Evolutionary conservation across 129 eudicot species (phyloP).

Genomic region (Lonicera japonica): DNA sequence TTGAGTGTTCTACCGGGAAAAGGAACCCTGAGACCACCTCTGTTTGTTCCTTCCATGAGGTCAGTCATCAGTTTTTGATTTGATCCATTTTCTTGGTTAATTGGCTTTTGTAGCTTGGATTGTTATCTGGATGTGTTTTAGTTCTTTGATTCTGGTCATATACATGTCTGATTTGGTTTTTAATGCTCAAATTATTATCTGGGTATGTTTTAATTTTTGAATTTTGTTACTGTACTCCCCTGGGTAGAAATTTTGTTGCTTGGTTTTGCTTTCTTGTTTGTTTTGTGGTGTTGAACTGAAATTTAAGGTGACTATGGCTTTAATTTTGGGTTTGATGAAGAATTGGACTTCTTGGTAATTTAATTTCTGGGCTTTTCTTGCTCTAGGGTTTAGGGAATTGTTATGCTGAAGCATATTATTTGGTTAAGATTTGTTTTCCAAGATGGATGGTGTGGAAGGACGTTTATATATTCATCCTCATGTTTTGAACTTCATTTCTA

Average conservation of each 20-base stretch:
- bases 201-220: background rate
- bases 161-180: background rate
- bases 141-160: background rate
- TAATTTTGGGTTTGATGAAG: background rate
- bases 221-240: too few relatives aligned
- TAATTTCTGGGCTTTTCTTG: background rate
- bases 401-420: background rate
- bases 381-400: background rate
- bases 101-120: background rate
- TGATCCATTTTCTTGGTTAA: background rate
- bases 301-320: too few relatives aligned
- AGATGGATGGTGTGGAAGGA: too few relatives aligned
- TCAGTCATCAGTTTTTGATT: slow-evolving; percentile 10
- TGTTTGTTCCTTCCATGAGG: slow-evolving; percentile 73
- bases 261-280: background rate
- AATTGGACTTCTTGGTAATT: background rate
- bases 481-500: too few relatives aligned
- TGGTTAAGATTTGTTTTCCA: background rate
- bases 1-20: slow-evolving; percentile 48
- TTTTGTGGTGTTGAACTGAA: background rate
- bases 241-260: background rate
- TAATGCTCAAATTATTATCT: background rate
- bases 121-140: slow-evolving; percentile 1
- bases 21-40: slow-evolving; percentile 50
- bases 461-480: too few relatives aligned